phyloP scores from a whole-genome alignment of 148 eudicot genomes.

The Vaccinium myrtillus region DNA sequence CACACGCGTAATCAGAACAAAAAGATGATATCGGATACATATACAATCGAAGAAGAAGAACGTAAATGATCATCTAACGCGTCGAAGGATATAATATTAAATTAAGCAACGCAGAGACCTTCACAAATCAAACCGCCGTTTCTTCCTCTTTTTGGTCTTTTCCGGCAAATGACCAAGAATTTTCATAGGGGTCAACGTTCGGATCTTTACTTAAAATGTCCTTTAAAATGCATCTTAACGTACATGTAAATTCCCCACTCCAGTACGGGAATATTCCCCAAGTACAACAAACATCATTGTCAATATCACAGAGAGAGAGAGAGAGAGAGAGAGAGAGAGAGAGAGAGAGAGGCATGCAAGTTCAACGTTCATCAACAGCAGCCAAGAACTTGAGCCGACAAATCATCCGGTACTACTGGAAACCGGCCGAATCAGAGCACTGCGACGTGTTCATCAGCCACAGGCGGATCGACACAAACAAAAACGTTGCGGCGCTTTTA shows the following conservation, averaged over 20 bases:
- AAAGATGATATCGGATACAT: no score
- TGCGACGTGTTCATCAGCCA: conserved; percentile 49
- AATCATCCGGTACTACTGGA: neutral
- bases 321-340: neutral
- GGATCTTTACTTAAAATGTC: no score
- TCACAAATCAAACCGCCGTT: no score
- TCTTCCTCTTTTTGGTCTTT: no score
- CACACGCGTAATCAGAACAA: no score
- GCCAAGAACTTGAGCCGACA: neutral
- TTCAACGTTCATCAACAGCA: neutral
- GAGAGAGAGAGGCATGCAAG: conserved; percentile 2
- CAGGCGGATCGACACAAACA: conserved; percentile 42
- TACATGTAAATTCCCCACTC: neutral
- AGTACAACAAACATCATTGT: neutral
- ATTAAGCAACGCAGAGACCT: no score
- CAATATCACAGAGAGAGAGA: neutral
- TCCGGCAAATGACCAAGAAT: no score
- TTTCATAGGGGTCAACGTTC: no score
- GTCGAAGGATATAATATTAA: no score
- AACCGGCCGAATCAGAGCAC: neutral
- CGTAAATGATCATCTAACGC: no score
- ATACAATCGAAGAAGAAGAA: no score
- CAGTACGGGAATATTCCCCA: neutral
- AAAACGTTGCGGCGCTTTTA: conserved; percentile 40
- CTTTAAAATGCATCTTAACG: neutral